Evolutionary conservation across 2,329 filamentous ascomycete genomes (phyloP), one percentile per base, ranked within the genome.

Genomic region (Simplicillium sp.): DNA sequence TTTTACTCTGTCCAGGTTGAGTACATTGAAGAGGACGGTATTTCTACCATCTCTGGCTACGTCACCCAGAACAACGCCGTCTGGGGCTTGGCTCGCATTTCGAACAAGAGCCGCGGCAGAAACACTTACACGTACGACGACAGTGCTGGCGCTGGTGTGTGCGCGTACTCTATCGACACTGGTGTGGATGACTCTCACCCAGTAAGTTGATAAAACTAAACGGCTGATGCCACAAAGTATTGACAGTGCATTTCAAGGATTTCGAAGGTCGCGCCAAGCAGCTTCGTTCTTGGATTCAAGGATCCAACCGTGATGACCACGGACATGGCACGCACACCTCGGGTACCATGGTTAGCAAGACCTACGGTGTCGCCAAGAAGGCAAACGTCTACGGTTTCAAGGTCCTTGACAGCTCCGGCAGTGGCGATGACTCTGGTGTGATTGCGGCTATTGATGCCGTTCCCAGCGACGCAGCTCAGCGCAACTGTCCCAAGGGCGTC

Each of bases 171-270:
- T 25, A 56, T 33, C 31, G 31, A 33, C 31, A 33, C 13, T 33
- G 31, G 31, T 15, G 15, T 33, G 4, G 31, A 33, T 67, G 41
- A 66, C 64, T 6, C 64, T 65, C 41, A 61, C 68, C 36, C 53
- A 51, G 16, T 54, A 53, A 20, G 34, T 4, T 25, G 9, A 9
- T 9, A 25, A 9, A 9, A 25, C 9, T 25, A 25, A 9, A 25
- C 6, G 9, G 20, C 20, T 6, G 9, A 9, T 5, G 20, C 20
- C n/a, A n/a, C n/a, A n/a, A 25, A 25, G 20, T 6, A 9, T 9
- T 25, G 20, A 25, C 20, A 6, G 9, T 25, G 9, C 20, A 25
- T 25, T 6, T 9, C 20, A 5, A 25, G 20, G 44, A 50, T 28
- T 54, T 51, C 29, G 49, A 52, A 11, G 49, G 47, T 20, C 47